Evolutionary conservation across 2,329 filamentous ascomycete species (phyloP).

Genomic region (Ilyonectria sp.): DNA sequence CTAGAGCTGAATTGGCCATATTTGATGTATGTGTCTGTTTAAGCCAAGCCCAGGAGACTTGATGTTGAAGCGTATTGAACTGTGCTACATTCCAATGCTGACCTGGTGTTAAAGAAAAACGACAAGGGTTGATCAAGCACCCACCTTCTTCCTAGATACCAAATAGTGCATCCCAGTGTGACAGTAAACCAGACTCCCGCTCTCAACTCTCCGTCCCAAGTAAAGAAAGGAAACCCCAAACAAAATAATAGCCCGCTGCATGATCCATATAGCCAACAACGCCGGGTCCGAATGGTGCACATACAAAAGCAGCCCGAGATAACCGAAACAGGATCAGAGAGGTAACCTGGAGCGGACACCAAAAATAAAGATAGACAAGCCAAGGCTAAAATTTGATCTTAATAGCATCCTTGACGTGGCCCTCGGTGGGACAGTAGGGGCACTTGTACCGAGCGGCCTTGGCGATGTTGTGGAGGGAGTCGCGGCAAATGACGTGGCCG

Average conservation of each 20-base stretch:
- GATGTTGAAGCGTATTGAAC: background rate
- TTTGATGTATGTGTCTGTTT: background rate
- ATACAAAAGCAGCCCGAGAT: conserved; percentile 13
- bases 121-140: background rate
- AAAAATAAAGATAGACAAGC: background rate
- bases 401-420: conserved; percentile 81
- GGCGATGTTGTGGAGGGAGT: conserved; percentile 84
- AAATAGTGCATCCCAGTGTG: conserved; percentile 32
- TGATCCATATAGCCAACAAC: conserved; percentile 30
- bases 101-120: too few species aligned
- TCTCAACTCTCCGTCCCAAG: conserved; percentile 31
- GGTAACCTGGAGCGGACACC: background rate
- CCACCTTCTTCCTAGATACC: background rate
- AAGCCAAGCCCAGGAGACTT: too few species aligned
- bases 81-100: background rate
- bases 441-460: conserved; percentile 92
- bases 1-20: background rate
- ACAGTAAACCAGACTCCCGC: conserved; percentile 37
- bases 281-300: conserved; percentile 16
- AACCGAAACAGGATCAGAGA: background rate
- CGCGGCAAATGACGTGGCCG: conserved; percentile 91
- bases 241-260: conserved; percentile 3
- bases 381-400: conserved; percentile 75
- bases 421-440: conserved; percentile 93
- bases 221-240: conserved; percentile 20